Conservation (phyloP, 2,329 filamentous ascomycete genomes). For the Alternaria ventricosa region DNA sequence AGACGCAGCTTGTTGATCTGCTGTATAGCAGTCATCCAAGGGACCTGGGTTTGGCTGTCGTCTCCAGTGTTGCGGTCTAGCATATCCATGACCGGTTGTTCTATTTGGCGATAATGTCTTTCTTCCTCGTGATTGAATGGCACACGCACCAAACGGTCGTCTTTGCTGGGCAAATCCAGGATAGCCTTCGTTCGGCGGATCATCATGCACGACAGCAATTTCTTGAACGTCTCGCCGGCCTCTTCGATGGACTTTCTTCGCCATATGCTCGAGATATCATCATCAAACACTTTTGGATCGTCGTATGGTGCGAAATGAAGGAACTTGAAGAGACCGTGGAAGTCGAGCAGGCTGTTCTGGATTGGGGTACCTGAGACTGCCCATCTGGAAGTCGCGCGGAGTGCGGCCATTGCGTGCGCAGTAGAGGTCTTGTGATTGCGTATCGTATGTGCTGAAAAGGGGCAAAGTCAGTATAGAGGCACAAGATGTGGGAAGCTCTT, state of each 20-base stretch:
- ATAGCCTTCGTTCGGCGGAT: constrained; percentile 51
- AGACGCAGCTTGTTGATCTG: constrained; percentile 55
- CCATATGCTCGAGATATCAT: constrained; percentile 51
- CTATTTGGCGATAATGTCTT: neutral
- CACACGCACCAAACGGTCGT: constrained; percentile 28
- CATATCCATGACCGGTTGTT: neutral
- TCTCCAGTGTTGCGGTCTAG: neutral
- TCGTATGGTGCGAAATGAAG: constrained; percentile 22
- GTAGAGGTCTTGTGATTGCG: constrained; percentile 30
- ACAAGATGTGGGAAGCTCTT: neutral
- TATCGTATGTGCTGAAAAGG: constrained; percentile 19
- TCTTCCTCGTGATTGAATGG: neutral
- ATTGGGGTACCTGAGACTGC: constrained; percentile 58
- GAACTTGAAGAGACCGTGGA: constrained; percentile 23
- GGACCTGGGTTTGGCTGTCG: neutral
- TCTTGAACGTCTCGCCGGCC: constrained; percentile 50
- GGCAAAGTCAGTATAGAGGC: neutral
- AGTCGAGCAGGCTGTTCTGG: constrained; percentile 27
- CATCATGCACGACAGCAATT: constrained; percentile 48
- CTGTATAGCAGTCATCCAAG: constrained; percentile 43
- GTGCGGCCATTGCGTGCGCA: constrained; percentile 37
- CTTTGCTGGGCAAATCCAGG: constrained; percentile 48
- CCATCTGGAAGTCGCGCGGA: constrained; percentile 57
- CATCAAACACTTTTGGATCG: constrained; percentile 48
- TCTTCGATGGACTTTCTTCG: constrained; percentile 44